Evolutionary conservation across 352 stramenopile species (phyloP).

Genomic region (Phytophthora fragariaefolia): DNA sequence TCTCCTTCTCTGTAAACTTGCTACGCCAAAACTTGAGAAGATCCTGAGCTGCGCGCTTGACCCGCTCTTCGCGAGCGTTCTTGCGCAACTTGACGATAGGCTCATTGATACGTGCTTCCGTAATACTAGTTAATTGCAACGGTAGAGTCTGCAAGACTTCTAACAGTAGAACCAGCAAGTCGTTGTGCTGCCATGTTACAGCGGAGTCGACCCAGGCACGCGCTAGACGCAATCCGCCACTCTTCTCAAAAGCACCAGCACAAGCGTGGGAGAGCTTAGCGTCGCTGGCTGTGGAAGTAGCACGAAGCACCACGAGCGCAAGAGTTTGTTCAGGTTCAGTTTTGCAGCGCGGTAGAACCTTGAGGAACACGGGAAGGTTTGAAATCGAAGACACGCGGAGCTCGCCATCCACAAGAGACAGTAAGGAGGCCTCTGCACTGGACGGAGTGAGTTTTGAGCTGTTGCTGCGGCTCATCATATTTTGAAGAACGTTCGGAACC

Average conservation of each 20-base stretch:
- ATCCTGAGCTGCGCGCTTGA: conserved; percentile 81
- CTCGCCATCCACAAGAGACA: conserved; percentile 64
- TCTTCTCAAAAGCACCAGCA: conserved; percentile 72
- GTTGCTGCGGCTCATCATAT: conserved; percentile 39
- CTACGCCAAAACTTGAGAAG: conserved; percentile 86
- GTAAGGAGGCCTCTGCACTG: conserved; percentile 52
- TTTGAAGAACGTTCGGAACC: conserved; percentile 48
- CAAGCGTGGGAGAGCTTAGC: conserved; percentile 65
- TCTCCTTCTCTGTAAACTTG: conserved; percentile 89
- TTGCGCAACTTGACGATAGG: conserved; percentile 89
- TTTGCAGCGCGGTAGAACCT: conserved; percentile 63
- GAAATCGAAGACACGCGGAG: conserved; percentile 56
- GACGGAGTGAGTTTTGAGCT: conserved; percentile 36
- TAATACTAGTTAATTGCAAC: conserved; percentile 88
- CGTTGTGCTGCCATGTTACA: conserved; percentile 81
- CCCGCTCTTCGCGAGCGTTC: conserved; percentile 74
- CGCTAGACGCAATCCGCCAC: conserved; percentile 74
- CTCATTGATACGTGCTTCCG: conserved; percentile 88
- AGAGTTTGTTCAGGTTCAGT: conserved; percentile 76
- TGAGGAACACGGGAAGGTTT: conserved; percentile 65
- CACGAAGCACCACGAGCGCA: conserved; percentile 73
- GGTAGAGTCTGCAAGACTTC: conserved; percentile 83
- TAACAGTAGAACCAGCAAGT: conserved; percentile 82
- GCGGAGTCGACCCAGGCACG: conserved; percentile 81
- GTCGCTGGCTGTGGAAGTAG: conserved; percentile 62